Evolutionary conservation across 176 grass and related monocot genomes (phyloP), one percentile per base, ranked within the genome.

Genomic region (Hordeum vulgare): DNA sequence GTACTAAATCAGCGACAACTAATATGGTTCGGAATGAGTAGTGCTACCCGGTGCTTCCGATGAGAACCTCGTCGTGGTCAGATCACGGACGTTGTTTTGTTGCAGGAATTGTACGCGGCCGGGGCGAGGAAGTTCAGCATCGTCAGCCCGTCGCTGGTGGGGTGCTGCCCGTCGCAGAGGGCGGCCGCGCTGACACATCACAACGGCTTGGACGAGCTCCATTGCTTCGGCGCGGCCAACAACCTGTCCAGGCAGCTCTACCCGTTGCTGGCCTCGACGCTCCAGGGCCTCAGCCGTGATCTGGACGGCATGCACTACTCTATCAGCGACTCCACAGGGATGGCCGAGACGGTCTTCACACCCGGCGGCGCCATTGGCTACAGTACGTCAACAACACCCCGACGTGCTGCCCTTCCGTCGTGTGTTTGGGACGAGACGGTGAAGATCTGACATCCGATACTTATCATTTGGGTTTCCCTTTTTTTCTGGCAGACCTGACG

Each of bases 61-160:
- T 47, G 4, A 15, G 45, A 17, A 47, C 14, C 4, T 17, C 45
- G 45, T 47, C n/a, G n/a, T n/a, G n/a, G n/a, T n/a, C n/a, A n/a
- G 6, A 47, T 47, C 45, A 17, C 4, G 45, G 13, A 47, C 3
- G 33, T 10, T 13, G 63, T 51, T 51, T 24, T 36, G 26, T 20
- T 45, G 72, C 87, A 93, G 91, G 80, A 51, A 1, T 11, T 94
- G 63, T 84, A 94, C 17, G 39, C 41, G 1, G 62, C 31, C 2
- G 89, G 92, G 1, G 92, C 89, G 15, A 86, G 72, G 40, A 94
- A 78, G 25, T 90, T 91, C 76, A 65, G 88, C 21, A 44, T 90
- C 9, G 44, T 84, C 15, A 79, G 83, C 83, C 57, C 86, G 61
- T 75, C 83, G 42, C 58, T 83, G 41, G 24, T 91, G 44, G 92